A percentile compares a stretch with the other conserved stretches of the same genome.
Evolutionary conservation across 805 yeast genomes (phyloP).

Genomic region (Teunomyces tritomae): DNA sequence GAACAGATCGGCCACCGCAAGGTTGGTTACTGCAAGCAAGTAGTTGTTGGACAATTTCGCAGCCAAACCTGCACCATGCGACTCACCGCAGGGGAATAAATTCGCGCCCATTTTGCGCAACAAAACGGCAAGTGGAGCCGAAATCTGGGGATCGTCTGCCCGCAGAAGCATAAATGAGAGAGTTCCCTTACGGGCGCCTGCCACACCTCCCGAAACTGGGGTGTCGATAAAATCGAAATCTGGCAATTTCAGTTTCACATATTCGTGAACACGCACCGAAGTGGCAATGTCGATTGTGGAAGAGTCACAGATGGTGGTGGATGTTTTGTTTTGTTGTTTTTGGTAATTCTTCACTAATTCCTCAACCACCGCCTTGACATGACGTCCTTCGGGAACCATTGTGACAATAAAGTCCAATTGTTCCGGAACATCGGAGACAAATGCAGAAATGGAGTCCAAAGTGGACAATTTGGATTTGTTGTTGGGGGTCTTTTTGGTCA

Average conservation of each 20-base stretch:
- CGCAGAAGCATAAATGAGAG: constrained; percentile 53
- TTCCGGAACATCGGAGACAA: constrained; percentile 28
- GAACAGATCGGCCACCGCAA: constrained; percentile 55
- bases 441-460: constrained; percentile 19
- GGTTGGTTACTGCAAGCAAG: constrained; percentile 50
- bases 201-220: constrained; percentile 57
- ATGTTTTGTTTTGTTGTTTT: constrained; percentile 1
- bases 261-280: constrained; percentile 38
- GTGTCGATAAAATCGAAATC: constrained; percentile 49
- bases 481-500: constrained; percentile 20
- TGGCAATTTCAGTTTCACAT: constrained; percentile 30
- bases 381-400: constrained; percentile 56
- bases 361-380: constrained; percentile 40
- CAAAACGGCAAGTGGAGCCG: constrained; percentile 28
- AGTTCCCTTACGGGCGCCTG: constrained; percentile 52
- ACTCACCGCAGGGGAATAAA: constrained; percentile 47
- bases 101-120: constrained; percentile 46
- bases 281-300: constrained; percentile 53
- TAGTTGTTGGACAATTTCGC: constrained; percentile 56
- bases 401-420: constrained; percentile 44
- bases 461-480: constrained; percentile 18
- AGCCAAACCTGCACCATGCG: constrained; percentile 52
- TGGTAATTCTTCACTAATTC: constrained; percentile 36
- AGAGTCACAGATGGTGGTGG: constrained; percentile 40
- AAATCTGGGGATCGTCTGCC: constrained; percentile 22